Evolutionary conservation across 2,329 filamentous ascomycete species (phyloP).

Genomic region (Cercospora beticola): DNA sequence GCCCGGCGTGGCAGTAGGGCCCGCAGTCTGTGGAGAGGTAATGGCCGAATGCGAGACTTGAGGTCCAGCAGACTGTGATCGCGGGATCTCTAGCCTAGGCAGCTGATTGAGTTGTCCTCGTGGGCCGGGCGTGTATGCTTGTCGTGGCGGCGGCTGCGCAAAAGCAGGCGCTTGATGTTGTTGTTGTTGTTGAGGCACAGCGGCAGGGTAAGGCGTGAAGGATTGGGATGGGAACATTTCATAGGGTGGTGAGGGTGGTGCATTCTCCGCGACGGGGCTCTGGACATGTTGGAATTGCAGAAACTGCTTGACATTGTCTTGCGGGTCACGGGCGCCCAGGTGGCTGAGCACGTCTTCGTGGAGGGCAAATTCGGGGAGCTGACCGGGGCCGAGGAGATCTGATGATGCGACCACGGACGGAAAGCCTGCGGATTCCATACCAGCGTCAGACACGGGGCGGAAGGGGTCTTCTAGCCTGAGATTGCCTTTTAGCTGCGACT

Average conservation of each 20-base stretch:
- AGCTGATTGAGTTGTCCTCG: conserved; percentile 55
- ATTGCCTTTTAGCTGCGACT: conserved; percentile 25
- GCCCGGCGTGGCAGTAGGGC: conserved; percentile 25
- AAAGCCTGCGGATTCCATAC: conserved; percentile 15
- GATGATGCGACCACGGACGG: conserved; percentile 89
- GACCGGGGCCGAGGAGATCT: conserved; percentile 75
- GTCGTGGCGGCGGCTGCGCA: conserved; percentile 38
- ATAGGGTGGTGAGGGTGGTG: conserved; percentile 65
- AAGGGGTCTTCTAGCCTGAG: conserved; percentile 36
- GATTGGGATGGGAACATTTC: conserved; percentile 30
- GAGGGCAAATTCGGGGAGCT: conserved; percentile 63
- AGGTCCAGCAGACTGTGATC: conserved; percentile 40
- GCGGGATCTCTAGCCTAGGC: conserved; percentile 58
- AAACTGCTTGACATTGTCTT: conserved; percentile 91
- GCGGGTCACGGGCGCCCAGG: conserved; percentile 72
- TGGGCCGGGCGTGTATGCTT: conserved; percentile 44
- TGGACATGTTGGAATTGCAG: conserved; percentile 76
- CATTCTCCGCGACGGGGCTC: conserved; percentile 49
- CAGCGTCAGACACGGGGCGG: conserved; percentile 69
- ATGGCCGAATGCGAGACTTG: conserved; percentile 30
- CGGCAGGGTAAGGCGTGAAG: conserved; percentile 30
- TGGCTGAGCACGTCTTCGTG: conserved; percentile 71
- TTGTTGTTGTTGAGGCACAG: conserved; percentile 19
- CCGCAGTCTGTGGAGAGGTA: conserved; percentile 32
- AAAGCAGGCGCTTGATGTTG: conserved; percentile 31